Evolutionary conservation across 805 yeast species (phyloP).

Genomic region (Yarrowia bubula): DNA sequence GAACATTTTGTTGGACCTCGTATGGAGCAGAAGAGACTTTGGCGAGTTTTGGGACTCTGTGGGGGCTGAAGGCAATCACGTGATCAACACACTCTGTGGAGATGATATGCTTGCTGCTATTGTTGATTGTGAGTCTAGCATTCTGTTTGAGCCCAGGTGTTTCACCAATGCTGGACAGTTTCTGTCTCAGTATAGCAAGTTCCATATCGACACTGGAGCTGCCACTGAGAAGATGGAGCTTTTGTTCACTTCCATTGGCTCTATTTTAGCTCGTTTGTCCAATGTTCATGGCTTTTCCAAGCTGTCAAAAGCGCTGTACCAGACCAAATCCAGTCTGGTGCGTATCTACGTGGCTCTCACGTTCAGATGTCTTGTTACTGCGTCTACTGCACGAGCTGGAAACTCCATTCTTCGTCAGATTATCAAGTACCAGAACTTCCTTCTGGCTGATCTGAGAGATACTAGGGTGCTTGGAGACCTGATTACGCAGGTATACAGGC

Average conservation of each 20-base stretch:
- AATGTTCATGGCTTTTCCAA: conserved; percentile 17
- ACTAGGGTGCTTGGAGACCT: conserved; percentile 10
- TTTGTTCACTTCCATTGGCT: conserved; percentile 7
- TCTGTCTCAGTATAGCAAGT: conserved; percentile 18
- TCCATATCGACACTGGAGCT: background rate
- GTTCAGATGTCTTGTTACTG: background rate
- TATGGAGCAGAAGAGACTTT: conserved; percentile 11
- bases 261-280: background rate
- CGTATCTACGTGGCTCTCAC: conserved; percentile 3
- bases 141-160: conserved; percentile 4
- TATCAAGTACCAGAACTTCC: conserved; percentile 9
- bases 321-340: conserved; percentile 14
- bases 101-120: conserved; percentile 6
- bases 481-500: conserved; percentile 4
- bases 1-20: conserved; percentile 4
- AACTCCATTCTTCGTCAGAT: conserved; percentile 18
- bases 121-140: conserved; percentile 5
- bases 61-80: conserved; percentile 16
- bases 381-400: conserved; percentile 9
- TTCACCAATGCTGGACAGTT: conserved; percentile 20
- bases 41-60: conserved; percentile 26
- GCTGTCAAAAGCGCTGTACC: conserved; percentile 18
- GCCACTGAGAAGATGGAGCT: conserved; percentile 1
- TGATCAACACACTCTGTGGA: conserved; percentile 15
- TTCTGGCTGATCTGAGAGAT: conserved; percentile 9